Conservation (phyloP, 305 asterid genomes). For the Solanum hybrid region DNA sequence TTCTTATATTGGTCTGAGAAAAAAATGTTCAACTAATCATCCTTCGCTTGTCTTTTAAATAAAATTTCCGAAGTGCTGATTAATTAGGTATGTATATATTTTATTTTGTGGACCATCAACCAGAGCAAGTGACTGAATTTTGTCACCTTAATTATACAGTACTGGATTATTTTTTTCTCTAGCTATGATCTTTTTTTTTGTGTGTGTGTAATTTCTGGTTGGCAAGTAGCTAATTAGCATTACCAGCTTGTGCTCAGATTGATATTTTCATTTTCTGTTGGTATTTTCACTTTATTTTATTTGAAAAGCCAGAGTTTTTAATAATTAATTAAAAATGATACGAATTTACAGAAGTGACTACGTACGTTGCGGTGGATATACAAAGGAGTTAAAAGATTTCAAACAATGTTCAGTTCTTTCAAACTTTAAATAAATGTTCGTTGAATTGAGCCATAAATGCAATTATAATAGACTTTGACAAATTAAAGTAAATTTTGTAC, state of each 20-base stretch:
- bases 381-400: not conserved
- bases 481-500: not conserved
- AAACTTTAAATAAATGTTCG: not conserved
- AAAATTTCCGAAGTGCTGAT: no score
- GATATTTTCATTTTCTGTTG: not conserved
- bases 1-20: no score
- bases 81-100: not conserved
- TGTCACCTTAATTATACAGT: not conserved
- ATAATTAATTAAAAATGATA: not conserved
- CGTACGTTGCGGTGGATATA: not conserved
- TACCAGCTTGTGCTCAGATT: not conserved
- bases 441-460: not conserved
- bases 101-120: not conserved
- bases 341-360: not conserved
- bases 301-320: not conserved
- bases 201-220: not conserved
- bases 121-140: not conserved
- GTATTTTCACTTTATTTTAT: not conserved
- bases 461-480: not conserved
- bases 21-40: not conserved
- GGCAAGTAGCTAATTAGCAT: not conserved
- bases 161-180: not conserved
- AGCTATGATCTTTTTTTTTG: not conserved
- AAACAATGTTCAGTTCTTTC: not conserved
- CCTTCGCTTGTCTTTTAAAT: rapidly evolving